These are phyloP conservation scores for Hypoxylon trugodes DNA, from an alignment of 495 filamentous ascomycete genomes.

Conservation along the genomic window DNA sequence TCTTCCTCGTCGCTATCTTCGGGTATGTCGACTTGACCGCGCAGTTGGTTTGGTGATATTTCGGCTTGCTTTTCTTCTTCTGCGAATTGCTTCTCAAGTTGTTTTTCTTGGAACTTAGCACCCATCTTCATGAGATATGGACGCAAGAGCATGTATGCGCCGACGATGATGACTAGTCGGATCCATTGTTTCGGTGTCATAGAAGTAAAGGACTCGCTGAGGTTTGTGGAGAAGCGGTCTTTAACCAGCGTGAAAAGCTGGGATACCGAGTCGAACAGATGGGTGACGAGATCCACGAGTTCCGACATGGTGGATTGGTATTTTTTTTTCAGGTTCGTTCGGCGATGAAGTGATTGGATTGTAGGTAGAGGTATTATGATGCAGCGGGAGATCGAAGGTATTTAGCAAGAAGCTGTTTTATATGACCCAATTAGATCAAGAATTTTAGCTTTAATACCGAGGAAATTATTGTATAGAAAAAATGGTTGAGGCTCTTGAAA, in stretches of 20 bases:
- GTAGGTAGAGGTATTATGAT: not conserved
- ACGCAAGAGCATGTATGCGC: slow-evolving; percentile 70
- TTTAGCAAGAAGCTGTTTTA: slow-evolving; percentile 1
- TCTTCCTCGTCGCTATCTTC: slow-evolving; percentile 65
- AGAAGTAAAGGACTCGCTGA: slow-evolving; percentile 60
- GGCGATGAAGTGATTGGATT: not conserved
- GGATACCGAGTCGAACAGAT: slow-evolving; percentile 36
- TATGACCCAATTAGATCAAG: not conserved
- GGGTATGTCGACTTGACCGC: slow-evolving; percentile 60
- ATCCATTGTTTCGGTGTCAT: slow-evolving; percentile 67
- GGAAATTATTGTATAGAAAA: not conserved
- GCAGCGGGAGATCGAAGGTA: not conserved
- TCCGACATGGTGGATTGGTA: slow-evolving; percentile 43
- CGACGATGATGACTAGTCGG: slow-evolving; percentile 66
- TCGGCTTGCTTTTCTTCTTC: slow-evolving; percentile 48
- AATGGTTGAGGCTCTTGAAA: slow-evolving; percentile 13
- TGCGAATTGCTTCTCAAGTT: slow-evolving; percentile 53
- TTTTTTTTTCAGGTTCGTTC: slow-evolving; percentile 3
- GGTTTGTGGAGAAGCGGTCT: slow-evolving; percentile 63
- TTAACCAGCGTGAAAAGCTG: slow-evolving; percentile 41
- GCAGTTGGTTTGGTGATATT: slow-evolving; percentile 60
- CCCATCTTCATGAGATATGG: slow-evolving; percentile 67
- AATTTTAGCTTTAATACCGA: not conserved
- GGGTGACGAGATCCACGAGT: slow-evolving; percentile 44
- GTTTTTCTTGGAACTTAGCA: slow-evolving; percentile 51